A percentile compares a stretch with the other conserved stretches of the same genome.
phyloP scores from a whole-genome alignment of 2,329 filamentous ascomycete genomes.

The Nothomitra cinnamomea region DNA sequence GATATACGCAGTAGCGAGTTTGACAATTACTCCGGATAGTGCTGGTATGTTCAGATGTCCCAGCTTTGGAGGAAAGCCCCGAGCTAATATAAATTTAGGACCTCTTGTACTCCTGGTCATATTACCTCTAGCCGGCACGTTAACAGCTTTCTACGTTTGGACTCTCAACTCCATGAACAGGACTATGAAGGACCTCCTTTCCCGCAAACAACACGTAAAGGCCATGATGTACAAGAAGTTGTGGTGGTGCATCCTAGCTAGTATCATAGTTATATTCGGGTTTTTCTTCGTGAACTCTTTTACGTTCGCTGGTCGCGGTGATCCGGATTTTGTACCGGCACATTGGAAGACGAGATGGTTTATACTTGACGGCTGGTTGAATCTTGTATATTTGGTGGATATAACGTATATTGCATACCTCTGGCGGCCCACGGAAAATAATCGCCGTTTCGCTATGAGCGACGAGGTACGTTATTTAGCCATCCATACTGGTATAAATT shows the following conservation, averaged over 20 bases:
- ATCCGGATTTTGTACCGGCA: conserved; percentile 81
- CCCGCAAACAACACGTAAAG: conserved; percentile 87
- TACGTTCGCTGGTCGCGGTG: conserved; percentile 69
- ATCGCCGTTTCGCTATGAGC: conserved; percentile 94
- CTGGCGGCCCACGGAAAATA: conserved; percentile 93
- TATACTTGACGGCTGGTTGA: conserved; percentile 90
- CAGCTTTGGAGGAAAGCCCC: background rate
- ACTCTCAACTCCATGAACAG: conserved; percentile 87
- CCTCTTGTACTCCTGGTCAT: conserved; percentile 87
- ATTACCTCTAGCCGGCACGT: conserved; percentile 72
- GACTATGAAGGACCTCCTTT: conserved; percentile 89
- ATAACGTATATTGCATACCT: conserved; percentile 87
- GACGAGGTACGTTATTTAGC: conserved; percentile 48
- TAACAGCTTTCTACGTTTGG: conserved; percentile 98
- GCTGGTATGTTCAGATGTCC: conserved; percentile 37
- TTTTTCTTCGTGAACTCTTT: conserved; percentile 99
- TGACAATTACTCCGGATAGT: conserved; percentile 75
- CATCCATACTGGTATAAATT: background rate
- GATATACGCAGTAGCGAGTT: conserved; percentile 77
- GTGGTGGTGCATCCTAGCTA: conserved; percentile 92
- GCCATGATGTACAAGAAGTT: conserved; percentile 94
- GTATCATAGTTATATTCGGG: conserved; percentile 86
- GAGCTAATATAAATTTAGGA: conserved; percentile 29
- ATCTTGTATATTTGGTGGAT: conserved; percentile 87
- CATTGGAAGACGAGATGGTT: conserved; percentile 99